Evolutionary conservation across 768 basidiomycete species (phyloP).

Genomic region (Mycena polygramma): DNA sequence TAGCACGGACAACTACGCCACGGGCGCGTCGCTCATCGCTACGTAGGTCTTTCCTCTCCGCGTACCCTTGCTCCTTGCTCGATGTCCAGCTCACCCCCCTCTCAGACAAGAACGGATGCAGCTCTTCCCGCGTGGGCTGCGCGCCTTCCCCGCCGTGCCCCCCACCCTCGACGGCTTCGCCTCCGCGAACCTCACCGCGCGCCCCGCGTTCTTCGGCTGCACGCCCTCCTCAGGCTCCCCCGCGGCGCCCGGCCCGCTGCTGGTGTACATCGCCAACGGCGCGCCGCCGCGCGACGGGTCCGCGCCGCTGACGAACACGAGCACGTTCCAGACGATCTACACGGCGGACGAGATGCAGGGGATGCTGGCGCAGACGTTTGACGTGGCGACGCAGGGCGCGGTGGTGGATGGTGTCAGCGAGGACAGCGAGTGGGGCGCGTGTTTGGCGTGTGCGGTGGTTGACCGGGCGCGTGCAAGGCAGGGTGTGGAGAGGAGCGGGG

Average conservation of each 20-base stretch:
- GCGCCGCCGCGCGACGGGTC: constrained; percentile 56
- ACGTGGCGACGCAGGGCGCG: constrained; percentile 59
- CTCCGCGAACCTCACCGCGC: constrained; percentile 49
- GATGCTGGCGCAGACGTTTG: constrained; percentile 62
- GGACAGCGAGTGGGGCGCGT: constrained; percentile 61
- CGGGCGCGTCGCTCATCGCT: constrained; percentile 36
- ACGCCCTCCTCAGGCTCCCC: constrained; percentile 31
- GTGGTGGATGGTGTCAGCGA: constrained; percentile 43
- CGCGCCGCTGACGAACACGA: constrained; percentile 57
- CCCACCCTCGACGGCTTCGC: constrained; percentile 45
- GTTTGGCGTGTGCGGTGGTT: constrained; percentile 65
- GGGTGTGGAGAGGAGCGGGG: constrained; percentile 43
- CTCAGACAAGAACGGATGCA: constrained; percentile 36
- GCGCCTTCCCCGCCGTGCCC: constrained; percentile 49
- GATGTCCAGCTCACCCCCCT: background rate
- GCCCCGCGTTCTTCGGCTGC: constrained; percentile 65
- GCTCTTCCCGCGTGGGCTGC: constrained; percentile 43
- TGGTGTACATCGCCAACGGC: constrained; percentile 73
- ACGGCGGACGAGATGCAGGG: constrained; percentile 50
- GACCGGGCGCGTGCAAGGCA: constrained; percentile 56
- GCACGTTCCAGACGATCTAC: constrained; percentile 56
- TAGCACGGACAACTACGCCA: constrained; percentile 12
- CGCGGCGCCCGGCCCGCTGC: constrained; percentile 51
- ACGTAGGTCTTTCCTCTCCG: constrained; percentile 16
- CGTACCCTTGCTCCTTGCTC: background rate